Conservation (phyloP, 1,284 basidiomycete genomes). For the Sphaerobolus stellatus region DNA sequence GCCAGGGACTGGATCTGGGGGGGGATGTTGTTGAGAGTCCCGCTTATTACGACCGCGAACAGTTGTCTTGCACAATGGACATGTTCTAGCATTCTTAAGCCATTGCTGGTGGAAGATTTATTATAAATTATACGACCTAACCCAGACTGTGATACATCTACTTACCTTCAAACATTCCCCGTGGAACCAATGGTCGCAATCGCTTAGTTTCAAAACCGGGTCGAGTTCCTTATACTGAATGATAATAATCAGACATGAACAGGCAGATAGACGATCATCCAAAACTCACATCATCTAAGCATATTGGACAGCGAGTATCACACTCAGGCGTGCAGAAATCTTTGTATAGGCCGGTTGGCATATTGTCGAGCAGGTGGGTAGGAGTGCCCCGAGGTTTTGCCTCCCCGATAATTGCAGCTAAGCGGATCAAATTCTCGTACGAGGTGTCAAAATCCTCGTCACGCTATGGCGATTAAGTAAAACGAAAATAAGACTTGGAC, state of each 20-base stretch:
- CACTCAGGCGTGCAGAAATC: slow-evolving; percentile 64
- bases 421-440: slow-evolving; percentile 62
- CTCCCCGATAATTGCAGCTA: slow-evolving; percentile 61
- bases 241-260: slow-evolving; percentile 15
- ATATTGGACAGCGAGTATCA: slow-evolving; percentile 74
- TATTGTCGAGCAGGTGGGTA: slow-evolving; percentile 51
- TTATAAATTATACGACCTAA: too few species aligned
- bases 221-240: slow-evolving; percentile 61
- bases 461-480: slow-evolving; percentile 42
- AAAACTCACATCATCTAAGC: slow-evolving; percentile 69
- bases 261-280: background rate
- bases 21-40: slow-evolving; percentile 38
- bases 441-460: slow-evolving; percentile 72
- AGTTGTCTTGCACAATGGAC: slow-evolving; percentile 58
- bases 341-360: slow-evolving; percentile 60
- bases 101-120: slow-evolving; percentile 59
- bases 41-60: slow-evolving; percentile 4
- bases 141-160: slow-evolving; percentile 5
- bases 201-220: slow-evolving; percentile 57
- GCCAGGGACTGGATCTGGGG: slow-evolving; percentile 10
- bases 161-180: slow-evolving; percentile 67
- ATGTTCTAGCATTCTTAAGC: slow-evolving; percentile 62
- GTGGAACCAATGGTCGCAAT: slow-evolving; percentile 75
- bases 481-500: background rate
- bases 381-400: slow-evolving; percentile 61